These are phyloP conservation scores for Corchorus olitorius DNA, from an alignment of 345 rosid species.

Conservation along the genomic window DNA sequence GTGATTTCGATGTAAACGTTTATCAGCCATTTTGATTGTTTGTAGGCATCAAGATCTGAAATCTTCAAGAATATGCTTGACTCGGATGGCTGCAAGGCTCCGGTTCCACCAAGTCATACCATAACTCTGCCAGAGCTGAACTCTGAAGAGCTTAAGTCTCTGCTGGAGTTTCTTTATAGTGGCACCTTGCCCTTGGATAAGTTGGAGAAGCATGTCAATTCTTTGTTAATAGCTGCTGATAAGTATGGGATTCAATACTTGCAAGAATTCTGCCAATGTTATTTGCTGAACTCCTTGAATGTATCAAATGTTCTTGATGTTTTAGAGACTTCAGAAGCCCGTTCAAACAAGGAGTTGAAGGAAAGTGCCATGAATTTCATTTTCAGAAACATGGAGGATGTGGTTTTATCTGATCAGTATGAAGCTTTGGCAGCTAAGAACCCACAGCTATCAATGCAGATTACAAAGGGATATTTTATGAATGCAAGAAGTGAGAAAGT, in stretches of 20 bases:
- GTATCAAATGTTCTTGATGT: slow-evolving; percentile 62
- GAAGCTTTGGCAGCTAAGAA: slow-evolving; percentile 59
- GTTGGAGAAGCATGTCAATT: slow-evolving; percentile 53
- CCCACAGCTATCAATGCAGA: slow-evolving; percentile 44
- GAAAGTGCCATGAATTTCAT: slow-evolving; percentile 57
- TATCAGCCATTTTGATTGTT: background rate
- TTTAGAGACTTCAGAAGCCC: slow-evolving; percentile 62
- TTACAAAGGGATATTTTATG: slow-evolving; percentile 44
- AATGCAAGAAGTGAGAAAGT: slow-evolving; percentile 37
- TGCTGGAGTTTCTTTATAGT: slow-evolving; percentile 70
- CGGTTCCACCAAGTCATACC: slow-evolving; percentile 43
- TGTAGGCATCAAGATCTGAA: slow-evolving; percentile 56
- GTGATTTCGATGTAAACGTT: no score
- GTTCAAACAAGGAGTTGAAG: slow-evolving; percentile 52
- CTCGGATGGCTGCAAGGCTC: slow-evolving; percentile 45
- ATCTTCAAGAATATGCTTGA: slow-evolving; percentile 56
- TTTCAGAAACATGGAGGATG: slow-evolving; percentile 57
- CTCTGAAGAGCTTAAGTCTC: slow-evolving; percentile 58
- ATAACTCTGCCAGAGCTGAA: slow-evolving; percentile 43
- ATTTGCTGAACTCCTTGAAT: slow-evolving; percentile 52
- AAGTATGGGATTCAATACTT: slow-evolving; percentile 70
- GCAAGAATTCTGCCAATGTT: slow-evolving; percentile 58
- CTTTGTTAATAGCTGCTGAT: slow-evolving; percentile 64
- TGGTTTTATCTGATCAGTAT: slow-evolving; percentile 56
- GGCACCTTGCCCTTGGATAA: slow-evolving; percentile 53